Conservation (phyloP, 176 grass and related monocot genomes). For the Aegilops bicornis region DNA sequence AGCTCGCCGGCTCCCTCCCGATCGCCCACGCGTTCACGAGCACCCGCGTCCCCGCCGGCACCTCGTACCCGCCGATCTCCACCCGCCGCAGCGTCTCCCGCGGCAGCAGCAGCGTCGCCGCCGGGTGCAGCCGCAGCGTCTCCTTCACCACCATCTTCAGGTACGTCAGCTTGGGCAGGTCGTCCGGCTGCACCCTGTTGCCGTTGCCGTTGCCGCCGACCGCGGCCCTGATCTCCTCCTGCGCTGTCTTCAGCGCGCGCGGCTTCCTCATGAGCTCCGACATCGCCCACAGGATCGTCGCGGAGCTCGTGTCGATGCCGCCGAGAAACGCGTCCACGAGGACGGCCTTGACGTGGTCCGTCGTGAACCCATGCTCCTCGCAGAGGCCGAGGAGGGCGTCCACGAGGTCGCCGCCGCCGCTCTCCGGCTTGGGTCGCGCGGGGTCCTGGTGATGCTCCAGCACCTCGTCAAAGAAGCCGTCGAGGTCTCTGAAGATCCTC, state of each 20-base stretch:
- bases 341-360: constrained; percentile 23
- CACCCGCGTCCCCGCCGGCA: not conserved
- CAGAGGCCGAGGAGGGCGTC: constrained; percentile 1
- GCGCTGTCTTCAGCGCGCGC: not conserved
- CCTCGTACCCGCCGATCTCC: not conserved
- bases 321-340: constrained; percentile 13
- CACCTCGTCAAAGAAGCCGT: constrained; percentile 15
- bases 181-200: not conserved
- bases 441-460: not conserved
- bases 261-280: constrained; percentile 15
- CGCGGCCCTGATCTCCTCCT: constrained; percentile 3
- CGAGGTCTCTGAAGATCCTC: not conserved
- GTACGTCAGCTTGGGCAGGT: constrained; percentile 16
- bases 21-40: not conserved
- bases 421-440: not conserved
- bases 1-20: not conserved
- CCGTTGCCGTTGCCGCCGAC: not conserved
- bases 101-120: constrained; percentile 19
- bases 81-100: not conserved
- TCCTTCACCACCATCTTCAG: constrained; percentile 25
- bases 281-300: constrained; percentile 28
- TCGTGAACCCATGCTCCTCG: not conserved
- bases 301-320: not conserved
- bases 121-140: not conserved
- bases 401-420: constrained; percentile 7